Evolutionary conservation across 805 yeast species (phyloP), one percentile per base, ranked within the genome.

Genomic region (Jamesozyma piceae): DNA sequence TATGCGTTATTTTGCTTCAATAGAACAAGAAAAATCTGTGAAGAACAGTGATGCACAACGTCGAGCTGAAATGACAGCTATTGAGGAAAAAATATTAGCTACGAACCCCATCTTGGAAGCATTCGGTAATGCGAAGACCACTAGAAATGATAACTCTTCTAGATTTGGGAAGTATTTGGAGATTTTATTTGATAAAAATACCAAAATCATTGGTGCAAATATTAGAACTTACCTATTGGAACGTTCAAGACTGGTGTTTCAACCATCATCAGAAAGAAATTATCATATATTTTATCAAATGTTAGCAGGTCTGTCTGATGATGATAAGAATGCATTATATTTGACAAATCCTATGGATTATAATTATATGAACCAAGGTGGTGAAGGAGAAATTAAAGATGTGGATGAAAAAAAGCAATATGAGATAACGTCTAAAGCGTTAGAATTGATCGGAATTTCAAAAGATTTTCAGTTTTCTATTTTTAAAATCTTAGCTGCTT

Each of bases 1-100:
- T 50, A 90, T 90, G 98, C 78, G 97, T 62, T 90, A 89, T 64
- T 90, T 90, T 64, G 97, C 98, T 3, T 80, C 95, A 14, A 96
- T 92, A 17, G 97, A 90, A 58, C 69, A 66, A 35, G 54, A 52
- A 19, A 53, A 51, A 38, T 58, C 62, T n/a, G 39, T 39, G 19
- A 43, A 49, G 4, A 35, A 47, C 48, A 45, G 45, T 15, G 41
- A 56, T 29, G 57, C 50, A 6, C 62, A 17, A 13, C 28, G 59
- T 30, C 68, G 67, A 49, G 47, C 57, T 20, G 89, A 85, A 49
- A 82, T 90, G 81, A 82, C 94, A 28, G 83, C 82, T 44, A 89
- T 89, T 22, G 98, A 90, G 65, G 82, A 83, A 59, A 95, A 85
- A 66, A 90, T 90, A 42, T 73, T 90, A 56, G 98, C 98, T 14